These are phyloP conservation scores for Cadophora sp. DNA, from an alignment of 2,329 filamentous ascomycete species.

Conservation along the genomic window DNA sequence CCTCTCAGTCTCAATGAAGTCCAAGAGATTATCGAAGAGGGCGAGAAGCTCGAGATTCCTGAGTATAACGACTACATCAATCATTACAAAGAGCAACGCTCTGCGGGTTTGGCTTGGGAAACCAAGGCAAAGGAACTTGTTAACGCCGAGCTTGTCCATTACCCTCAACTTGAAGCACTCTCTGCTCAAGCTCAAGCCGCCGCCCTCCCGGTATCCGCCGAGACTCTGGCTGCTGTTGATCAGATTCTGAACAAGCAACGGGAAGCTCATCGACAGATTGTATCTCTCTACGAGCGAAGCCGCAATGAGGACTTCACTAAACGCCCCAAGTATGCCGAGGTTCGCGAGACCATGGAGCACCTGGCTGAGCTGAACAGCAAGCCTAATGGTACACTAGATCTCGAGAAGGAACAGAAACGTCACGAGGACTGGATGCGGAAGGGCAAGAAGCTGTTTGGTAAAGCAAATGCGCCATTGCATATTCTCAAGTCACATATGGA, in stretches of 20 bases:
- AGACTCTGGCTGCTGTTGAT: conserved; percentile 84
- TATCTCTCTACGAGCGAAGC: conserved; percentile 80
- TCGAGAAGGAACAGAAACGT: conserved; percentile 91
- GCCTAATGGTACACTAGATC: conserved; percentile 85
- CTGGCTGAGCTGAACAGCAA: conserved; percentile 92
- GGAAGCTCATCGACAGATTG: conserved; percentile 88
- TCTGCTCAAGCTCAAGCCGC: conserved; percentile 77
- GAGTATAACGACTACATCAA: conserved; percentile 81
- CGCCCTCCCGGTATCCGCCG: conserved; percentile 78
- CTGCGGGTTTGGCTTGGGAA: conserved; percentile 87
- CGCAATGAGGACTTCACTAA: conserved; percentile 77
- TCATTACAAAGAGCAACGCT: conserved; percentile 77
- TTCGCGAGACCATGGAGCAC: conserved; percentile 87
- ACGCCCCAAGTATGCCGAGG: conserved; percentile 86
- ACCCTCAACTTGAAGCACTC: conserved; percentile 90
- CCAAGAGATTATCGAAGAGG: conserved; percentile 77
- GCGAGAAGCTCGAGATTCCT: conserved; percentile 77
- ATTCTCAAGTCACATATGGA: conserved; percentile 96
- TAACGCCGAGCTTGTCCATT: conserved; percentile 89
- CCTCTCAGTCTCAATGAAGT: conserved; percentile 81
- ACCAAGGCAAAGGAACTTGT: conserved; percentile 91
- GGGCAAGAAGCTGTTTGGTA: conserved; percentile 97
- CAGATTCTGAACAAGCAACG: conserved; percentile 95
- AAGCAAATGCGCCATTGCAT: conserved; percentile 95
- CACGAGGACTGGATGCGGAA: conserved; percentile 99